Evolutionary conservation across 345 rosid species (phyloP).

Genomic region (Salix purpurea): DNA sequence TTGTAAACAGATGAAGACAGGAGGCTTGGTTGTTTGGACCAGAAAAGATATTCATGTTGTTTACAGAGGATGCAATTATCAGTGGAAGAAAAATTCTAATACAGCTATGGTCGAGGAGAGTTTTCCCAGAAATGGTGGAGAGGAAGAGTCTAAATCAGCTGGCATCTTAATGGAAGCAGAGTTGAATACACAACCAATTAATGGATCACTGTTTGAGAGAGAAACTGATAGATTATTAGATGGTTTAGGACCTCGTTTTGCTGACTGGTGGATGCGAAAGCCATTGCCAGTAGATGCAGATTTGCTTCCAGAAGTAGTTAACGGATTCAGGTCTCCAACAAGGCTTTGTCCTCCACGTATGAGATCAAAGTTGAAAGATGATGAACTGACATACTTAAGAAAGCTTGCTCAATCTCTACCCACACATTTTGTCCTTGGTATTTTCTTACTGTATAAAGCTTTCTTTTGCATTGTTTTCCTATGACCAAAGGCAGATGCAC

Average conservation of each 20-base stretch:
- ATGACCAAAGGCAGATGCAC: neutral
- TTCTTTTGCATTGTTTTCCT: neutral
- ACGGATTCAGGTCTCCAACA: conserved; percentile 59
- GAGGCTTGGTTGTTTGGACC: conserved; percentile 76
- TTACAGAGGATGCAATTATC: conserved; percentile 47
- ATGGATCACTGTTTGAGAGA: conserved; percentile 61
- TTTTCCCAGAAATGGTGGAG: conserved; percentile 12
- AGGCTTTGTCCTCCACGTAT: conserved; percentile 60
- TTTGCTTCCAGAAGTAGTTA: conserved; percentile 63
- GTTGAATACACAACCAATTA: conserved; percentile 21
- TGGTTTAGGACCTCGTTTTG: conserved; percentile 77
- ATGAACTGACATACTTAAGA: conserved; percentile 69
- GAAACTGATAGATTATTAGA: conserved; percentile 81
- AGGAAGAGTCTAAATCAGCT: conserved; percentile 7
- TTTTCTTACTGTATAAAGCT: conserved; percentile 7
- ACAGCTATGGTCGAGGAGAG: neutral
- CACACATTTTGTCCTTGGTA: conserved; percentile 89
- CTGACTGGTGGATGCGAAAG: conserved; percentile 92
- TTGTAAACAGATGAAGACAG: conserved; percentile 65
- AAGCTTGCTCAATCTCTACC: conserved; percentile 65
- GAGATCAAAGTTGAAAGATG: conserved; percentile 47
- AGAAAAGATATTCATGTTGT: conserved; percentile 53
- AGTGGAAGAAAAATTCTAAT: conserved; percentile 9
- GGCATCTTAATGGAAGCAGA: conserved; percentile 15
- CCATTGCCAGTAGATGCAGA: conserved; percentile 90